A percentile compares a stretch with the other conserved stretches of the same genome.
phyloP scores from a whole-genome alignment of 306 rosid genomes.

The Corylus avellana region DNA sequence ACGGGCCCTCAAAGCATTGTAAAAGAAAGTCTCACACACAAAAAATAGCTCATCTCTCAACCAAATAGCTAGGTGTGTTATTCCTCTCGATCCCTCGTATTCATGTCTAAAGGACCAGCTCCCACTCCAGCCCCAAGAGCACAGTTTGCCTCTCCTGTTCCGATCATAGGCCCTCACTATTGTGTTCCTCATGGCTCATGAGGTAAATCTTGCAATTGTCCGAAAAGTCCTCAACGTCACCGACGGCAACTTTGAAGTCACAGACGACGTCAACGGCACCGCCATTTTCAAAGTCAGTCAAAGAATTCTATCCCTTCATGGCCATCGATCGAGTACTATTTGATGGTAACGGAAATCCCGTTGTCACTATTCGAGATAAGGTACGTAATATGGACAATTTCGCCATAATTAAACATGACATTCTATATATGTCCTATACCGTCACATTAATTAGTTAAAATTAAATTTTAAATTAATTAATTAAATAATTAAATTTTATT shows the following conservation, averaged over 20 bases:
- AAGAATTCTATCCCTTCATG: constrained; percentile 27
- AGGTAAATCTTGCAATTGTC: not conserved
- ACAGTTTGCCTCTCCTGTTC: not conserved
- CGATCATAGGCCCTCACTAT: constrained; percentile 41
- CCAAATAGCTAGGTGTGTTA: not conserved
- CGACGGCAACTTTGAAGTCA: not conserved
- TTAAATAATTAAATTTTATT: too few species aligned
- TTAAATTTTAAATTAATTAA: too few species aligned
- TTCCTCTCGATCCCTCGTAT: not conserved
- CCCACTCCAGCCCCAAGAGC: constrained; percentile 1
- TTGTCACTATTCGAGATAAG: constrained; percentile 49
- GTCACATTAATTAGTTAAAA: too few species aligned
- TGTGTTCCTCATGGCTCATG: constrained; percentile 45
- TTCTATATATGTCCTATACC: too few species aligned
- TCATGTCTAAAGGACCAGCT: not conserved
- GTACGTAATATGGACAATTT: constrained; percentile 10
- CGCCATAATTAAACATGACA: not conserved
- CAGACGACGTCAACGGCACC: too few species aligned
- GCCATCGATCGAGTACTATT: constrained; percentile 48
- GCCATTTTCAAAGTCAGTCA: too few species aligned
- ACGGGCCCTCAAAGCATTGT: too few species aligned
- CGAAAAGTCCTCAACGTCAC: constrained; percentile 13
- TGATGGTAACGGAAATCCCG: constrained; percentile 44
- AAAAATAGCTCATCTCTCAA: not conserved
- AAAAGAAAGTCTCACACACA: too few species aligned